Conservation (phyloP, 805 yeast species). For the Kodamaea hsintzibuensis region DNA sequence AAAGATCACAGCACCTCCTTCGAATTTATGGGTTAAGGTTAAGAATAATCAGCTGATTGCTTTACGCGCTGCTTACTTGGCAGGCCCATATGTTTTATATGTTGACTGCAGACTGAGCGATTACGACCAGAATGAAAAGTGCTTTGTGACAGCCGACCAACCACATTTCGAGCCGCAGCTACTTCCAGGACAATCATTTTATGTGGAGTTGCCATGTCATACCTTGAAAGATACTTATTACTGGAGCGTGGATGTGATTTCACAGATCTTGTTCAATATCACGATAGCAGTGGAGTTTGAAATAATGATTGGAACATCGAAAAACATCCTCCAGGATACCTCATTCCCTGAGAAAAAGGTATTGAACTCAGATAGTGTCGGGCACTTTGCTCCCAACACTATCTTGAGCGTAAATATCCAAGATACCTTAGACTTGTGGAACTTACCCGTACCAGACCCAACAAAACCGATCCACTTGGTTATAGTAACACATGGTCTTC, state of each 20-base stretch:
- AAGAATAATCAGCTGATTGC: slow-evolving; percentile 73
- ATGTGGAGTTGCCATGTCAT: slow-evolving; percentile 63
- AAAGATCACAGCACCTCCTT: slow-evolving; percentile 2
- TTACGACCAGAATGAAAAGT: slow-evolving; percentile 52
- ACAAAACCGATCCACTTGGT: slow-evolving; percentile 76
- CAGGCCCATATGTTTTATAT: slow-evolving; percentile 88
- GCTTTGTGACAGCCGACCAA: slow-evolving; percentile 74
- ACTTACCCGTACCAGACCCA: slow-evolving; percentile 50
- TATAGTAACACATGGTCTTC: slow-evolving; percentile 87
- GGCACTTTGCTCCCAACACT: slow-evolving; percentile 21
- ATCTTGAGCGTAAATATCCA: slow-evolving; percentile 50
- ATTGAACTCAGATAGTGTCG: slow-evolving; percentile 29
- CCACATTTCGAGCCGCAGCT: slow-evolving; percentile 74
- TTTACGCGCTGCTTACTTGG: slow-evolving; percentile 76
- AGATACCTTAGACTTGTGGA: slow-evolving; percentile 77
- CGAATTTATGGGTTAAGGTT: slow-evolving; percentile 54
- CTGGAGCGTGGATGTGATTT: slow-evolving; percentile 80
- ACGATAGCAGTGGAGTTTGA: slow-evolving; percentile 69
- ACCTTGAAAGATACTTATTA: slow-evolving; percentile 56
- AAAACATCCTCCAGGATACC: slow-evolving; percentile 32
- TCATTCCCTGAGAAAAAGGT: slow-evolving; percentile 23
- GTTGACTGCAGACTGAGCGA: slow-evolving; percentile 74
- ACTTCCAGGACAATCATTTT: slow-evolving; percentile 64
- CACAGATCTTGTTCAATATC: slow-evolving; percentile 75
- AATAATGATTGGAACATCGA: slow-evolving; percentile 53